Conservation (phyloP, 164 flowering plant species). For the Cinnamomum chago region DNA sequence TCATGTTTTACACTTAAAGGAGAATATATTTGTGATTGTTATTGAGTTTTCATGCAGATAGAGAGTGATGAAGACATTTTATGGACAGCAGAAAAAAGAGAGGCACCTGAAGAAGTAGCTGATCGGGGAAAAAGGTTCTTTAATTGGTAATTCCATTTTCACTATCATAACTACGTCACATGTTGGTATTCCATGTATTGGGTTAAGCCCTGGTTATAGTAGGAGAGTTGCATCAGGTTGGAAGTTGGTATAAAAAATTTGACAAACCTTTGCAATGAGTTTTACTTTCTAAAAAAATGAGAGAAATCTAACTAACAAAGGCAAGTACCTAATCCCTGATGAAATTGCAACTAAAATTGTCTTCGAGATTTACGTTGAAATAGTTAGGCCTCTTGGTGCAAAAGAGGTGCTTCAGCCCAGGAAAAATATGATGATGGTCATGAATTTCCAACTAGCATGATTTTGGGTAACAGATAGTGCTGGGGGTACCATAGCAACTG, state of each 20-base stretch:
- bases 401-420: background rate
- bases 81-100: slow-evolving; percentile 75
- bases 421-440: too few relatives aligned
- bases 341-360: background rate
- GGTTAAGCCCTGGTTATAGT: too few relatives aligned
- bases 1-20: background rate
- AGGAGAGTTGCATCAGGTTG: too few relatives aligned
- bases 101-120: slow-evolving; percentile 69
- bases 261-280: too few relatives aligned
- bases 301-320: too few relatives aligned
- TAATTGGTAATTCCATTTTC: slow-evolving; percentile 48
- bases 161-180: too few relatives aligned
- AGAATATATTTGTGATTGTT: background rate
- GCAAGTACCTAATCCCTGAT: too few relatives aligned
- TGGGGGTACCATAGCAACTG: background rate
- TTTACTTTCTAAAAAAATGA: too few relatives aligned
- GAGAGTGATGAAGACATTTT: slow-evolving; percentile 70
- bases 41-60: slow-evolving; percentile 40
- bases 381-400: background rate
- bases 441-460: background rate
- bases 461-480: background rate
- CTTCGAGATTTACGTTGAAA: background rate
- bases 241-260: too few relatives aligned
- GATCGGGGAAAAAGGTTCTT: slow-evolving; percentile 72
- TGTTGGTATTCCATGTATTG: too few relatives aligned